Conservation (phyloP, 73 alveolate genomes). For the Paramecium biaurelia region DNA sequence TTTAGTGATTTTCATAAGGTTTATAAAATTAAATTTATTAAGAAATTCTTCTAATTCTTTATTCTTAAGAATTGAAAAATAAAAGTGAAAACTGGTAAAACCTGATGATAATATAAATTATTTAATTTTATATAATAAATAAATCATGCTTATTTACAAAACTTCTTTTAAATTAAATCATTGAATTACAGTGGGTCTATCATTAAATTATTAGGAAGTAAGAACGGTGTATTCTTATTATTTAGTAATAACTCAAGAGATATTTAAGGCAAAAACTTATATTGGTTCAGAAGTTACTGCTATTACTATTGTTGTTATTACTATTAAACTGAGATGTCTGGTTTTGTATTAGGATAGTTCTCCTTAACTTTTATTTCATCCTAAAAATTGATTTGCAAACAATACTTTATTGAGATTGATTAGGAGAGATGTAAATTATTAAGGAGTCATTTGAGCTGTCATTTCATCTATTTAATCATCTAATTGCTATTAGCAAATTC, state of each 20-base stretch:
- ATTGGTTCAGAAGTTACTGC: conserved; percentile 15
- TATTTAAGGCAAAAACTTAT: conserved; percentile 9
- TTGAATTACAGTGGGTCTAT: conserved; percentile 18
- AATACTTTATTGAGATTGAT: conserved; percentile 15
- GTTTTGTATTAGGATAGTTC: neutral
- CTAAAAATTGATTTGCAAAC: neutral
- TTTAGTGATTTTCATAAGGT: neutral
- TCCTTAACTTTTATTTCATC: neutral
- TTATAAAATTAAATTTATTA: neutral
- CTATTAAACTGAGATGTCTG: neutral
- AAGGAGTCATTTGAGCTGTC: conserved; percentile 5
- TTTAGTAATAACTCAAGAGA: conserved; percentile 27
- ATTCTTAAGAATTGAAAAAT: neutral
- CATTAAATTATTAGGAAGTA: conserved; percentile 4
- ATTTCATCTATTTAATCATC: conserved; percentile 24
- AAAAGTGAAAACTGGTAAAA: neutral
- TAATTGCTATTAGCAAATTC: neutral
- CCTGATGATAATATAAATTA: neutral
- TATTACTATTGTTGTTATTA: conserved; percentile 2
- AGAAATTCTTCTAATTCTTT: neutral
- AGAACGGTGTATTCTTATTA: neutral
- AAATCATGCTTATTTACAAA: conserved; percentile 27
- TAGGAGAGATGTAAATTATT: neutral
- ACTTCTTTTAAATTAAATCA: conserved; percentile 37
- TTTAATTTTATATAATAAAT: neutral